Evolutionary conservation across 176 grass and related monocot genomes (phyloP), one percentile per base, ranked within the genome.

Genomic region (Pontederia crassipes): DNA sequence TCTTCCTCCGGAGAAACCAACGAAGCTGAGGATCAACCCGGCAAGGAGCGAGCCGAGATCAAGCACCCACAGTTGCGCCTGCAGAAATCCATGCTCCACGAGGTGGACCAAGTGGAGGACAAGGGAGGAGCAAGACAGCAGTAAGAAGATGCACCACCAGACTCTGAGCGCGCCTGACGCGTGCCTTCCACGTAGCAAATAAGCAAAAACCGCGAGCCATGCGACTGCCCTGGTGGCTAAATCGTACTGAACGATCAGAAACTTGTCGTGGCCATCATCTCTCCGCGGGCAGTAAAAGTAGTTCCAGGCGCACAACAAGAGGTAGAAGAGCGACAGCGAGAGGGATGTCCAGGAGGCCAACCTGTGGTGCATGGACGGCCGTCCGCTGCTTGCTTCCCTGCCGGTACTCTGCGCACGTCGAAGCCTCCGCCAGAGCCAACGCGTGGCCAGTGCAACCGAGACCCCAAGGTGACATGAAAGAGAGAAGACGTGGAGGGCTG

Each of bases 61-160:
- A 54, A 54, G 52, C 51, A 68, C 29, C 49, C 26, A 55, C 28
- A 35, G 26, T 18, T 24, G 15, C 9, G 14, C 32, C 15, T 8
- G 15, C 3, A 3, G 51, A 18, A 68, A 8, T 68, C 8, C 14
- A 17, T 55, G 28, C n/a, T 68, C 40, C 28, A n/a, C 28, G 13
- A 16, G 0, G 15, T 55, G 45, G 45, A 68, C 4, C 12, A 45
- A 11, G 8, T 55, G 51, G 8, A 68, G 2, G 20, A 46, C 9
- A 18, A 68, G 65, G 52, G 51, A 10, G n/a, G 52, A 55, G 18
- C 65, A 56, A 5, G 65, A 55, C 16, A 68, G 8, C n/a, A 68
- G 8, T 8, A 68, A 55, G 65, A 68, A 68, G n/a, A 68, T 8
- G 46, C 13, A 14, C 52, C 65, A 68, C 65, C 65, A 68, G 20